phyloP scores from a whole-genome alignment of 2,329 filamentous ascomycete species.

The Mycosphaerella sp. region DNA sequence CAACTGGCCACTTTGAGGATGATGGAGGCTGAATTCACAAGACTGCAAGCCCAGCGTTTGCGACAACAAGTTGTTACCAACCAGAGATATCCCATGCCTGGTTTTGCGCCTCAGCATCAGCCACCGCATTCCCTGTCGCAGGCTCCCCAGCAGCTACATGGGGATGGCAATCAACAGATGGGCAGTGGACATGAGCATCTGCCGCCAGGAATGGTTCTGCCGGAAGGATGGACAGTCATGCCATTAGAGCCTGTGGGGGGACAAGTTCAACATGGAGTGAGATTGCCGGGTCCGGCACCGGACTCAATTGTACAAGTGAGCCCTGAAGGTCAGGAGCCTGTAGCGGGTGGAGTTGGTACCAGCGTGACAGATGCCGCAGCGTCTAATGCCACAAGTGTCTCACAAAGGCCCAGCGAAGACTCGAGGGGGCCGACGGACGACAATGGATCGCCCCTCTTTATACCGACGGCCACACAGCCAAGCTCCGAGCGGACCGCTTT shows the following conservation, averaged over 20 bases:
- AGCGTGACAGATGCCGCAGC: background rate
- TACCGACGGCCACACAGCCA: conserved; percentile 13
- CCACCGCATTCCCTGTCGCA: conserved; percentile 5
- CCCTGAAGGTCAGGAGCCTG: background rate
- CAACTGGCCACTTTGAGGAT: conserved; percentile 63
- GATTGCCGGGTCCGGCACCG: background rate
- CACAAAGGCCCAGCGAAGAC: background rate
- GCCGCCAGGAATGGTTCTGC: conserved; percentile 47
- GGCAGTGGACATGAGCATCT: conserved; percentile 41
- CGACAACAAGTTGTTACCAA: conserved; percentile 18
- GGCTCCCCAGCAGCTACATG: conserved; percentile 17
- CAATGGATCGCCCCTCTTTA: conserved; percentile 28
- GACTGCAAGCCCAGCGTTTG: conserved; percentile 48
- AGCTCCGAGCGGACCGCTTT: background rate
- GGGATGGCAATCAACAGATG: conserved; percentile 30
- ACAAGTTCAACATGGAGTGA: background rate
- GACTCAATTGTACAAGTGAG: background rate
- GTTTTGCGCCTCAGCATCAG: conserved; percentile 10
- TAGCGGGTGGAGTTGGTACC: background rate
- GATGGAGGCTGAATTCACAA: conserved; percentile 60
- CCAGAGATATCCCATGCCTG: conserved; percentile 10
- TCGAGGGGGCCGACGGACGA: conserved; percentile 26
- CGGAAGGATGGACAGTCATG: conserved; percentile 48
- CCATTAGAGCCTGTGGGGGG: conserved; percentile 37
- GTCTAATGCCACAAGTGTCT: background rate